A percentile compares a stretch with the other conserved stretches of the same genome.
These are phyloP conservation scores for Trematosphaeria pertusa DNA, from an alignment of 2,329 filamentous ascomycete genomes.

Conservation along the genomic window DNA sequence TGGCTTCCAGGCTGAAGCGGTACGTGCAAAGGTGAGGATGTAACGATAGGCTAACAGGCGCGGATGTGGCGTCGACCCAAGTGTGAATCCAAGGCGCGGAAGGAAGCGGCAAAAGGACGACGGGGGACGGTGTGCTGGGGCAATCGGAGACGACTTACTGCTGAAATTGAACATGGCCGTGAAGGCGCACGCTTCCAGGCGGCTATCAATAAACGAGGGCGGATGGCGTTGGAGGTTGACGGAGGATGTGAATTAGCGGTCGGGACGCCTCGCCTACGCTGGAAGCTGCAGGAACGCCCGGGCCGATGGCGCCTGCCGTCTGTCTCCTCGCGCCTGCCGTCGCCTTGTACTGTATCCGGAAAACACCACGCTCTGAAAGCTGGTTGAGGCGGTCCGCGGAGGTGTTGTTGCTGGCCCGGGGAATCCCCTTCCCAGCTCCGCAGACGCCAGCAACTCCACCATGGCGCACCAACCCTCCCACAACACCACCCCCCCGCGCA, in stretches of 20 bases:
- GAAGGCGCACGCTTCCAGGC: constrained; percentile 1
- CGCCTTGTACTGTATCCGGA: too few relatives aligned
- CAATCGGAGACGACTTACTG: constrained; percentile 34
- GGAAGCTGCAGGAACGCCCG: background rate
- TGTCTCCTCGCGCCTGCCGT: too few relatives aligned
- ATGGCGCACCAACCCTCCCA: too few relatives aligned
- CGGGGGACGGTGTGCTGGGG: too few relatives aligned
- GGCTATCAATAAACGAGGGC: constrained; percentile 10
- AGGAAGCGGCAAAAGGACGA: constrained; percentile 6
- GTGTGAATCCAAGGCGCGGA: too few relatives aligned
- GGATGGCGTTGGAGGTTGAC: constrained; percentile 3
- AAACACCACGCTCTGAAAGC: too few relatives aligned
- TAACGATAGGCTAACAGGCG: background rate
- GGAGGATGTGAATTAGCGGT: background rate
- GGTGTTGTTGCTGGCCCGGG: too few relatives aligned
- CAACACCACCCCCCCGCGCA: too few relatives aligned
- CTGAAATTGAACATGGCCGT: constrained; percentile 46
- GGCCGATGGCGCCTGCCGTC: background rate
- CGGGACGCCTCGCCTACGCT: constrained; percentile 5
- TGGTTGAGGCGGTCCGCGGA: too few relatives aligned
- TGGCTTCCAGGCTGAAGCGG: background rate
- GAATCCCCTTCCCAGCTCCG: too few relatives aligned
- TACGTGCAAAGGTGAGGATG: background rate
- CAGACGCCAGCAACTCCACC: too few relatives aligned
- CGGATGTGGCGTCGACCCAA: constrained; percentile 18